Percentiles rank a stretch among this genome's conserved stretches.
Evolutionary conservation across 2,329 filamentous ascomycete genomes (phyloP).

Genomic region (Penicillium sp.): DNA sequence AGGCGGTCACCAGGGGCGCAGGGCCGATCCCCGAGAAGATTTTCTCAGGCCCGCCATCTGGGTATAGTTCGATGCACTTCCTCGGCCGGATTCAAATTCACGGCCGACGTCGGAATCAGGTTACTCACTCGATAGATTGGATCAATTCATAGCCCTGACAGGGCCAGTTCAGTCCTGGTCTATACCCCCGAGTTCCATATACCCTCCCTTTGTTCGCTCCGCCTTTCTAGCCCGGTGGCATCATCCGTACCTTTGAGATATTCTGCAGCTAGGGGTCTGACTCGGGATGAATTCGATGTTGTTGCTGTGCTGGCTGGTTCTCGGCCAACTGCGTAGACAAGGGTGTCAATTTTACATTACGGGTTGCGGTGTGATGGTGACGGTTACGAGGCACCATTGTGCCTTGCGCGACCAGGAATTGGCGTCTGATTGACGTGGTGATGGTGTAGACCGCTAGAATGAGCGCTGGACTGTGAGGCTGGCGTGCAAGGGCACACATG

Average conservation of each 20-base stretch:
- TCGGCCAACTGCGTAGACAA: conserved; percentile 13
- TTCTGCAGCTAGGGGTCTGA: neutral
- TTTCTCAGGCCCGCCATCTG: neutral
- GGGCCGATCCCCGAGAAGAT: neutral
- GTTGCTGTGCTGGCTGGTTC: conserved; percentile 16
- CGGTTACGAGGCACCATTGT: neutral
- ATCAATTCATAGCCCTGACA: neutral
- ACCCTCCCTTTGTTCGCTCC: neutral
- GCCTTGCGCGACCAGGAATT: neutral
- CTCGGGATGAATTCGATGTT: neutral
- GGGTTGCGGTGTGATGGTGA: neutral
- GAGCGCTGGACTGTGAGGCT: neutral
- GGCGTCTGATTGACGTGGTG: neutral
- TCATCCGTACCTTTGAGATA: conserved; percentile 2
- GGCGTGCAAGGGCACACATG: neutral
- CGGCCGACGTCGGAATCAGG: conserved; percentile 5
- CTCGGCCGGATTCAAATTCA: conserved; percentile 12
- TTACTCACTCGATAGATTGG: neutral
- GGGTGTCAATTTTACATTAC: neutral
- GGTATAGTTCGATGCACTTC: neutral
- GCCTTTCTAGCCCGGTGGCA: neutral
- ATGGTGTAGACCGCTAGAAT: conserved; percentile 2
- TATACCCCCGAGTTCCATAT: conserved; percentile 1
- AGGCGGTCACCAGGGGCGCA: conserved; percentile 6
- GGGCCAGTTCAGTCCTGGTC: neutral